These are phyloP conservation scores for Eudorina sp. DNA, from an alignment of 139 green algal species.

Conservation along the genomic window DNA sequence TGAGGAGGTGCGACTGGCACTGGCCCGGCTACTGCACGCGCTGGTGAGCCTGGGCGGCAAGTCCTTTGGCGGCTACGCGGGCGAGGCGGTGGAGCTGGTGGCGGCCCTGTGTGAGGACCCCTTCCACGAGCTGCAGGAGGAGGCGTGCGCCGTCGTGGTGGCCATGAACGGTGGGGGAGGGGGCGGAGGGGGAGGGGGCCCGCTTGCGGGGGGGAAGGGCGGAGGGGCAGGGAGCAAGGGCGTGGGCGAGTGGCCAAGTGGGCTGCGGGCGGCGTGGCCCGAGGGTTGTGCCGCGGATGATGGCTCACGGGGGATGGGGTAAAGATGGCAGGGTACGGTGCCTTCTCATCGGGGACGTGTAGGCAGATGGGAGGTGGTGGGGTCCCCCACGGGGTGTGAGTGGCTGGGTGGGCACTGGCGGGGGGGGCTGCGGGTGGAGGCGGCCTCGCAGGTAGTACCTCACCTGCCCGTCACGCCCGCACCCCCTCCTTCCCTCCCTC, in stretches of 20 bases:
- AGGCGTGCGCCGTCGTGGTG: conserved; percentile 56
- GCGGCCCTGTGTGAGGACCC: conserved; percentile 57
- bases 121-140: conserved; percentile 68
- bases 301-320: neutral
- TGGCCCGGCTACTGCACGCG: conserved; percentile 57
- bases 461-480: neutral
- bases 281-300: neutral
- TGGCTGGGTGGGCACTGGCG: no score
- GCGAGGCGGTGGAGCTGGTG: conserved; percentile 60
- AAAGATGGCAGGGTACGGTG: no score
- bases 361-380: no score
- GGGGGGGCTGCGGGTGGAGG: no score
- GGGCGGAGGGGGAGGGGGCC: neutral
- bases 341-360: no score
- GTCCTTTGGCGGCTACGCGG: conserved; percentile 67
- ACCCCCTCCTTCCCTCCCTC: no score
- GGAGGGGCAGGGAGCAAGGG: neutral
- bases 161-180: conserved; percentile 62
- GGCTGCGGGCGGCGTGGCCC: neutral
- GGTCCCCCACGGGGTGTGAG: no score
- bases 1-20: conserved; percentile 69
- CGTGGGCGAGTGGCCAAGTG: neutral
- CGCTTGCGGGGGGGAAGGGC: neutral
- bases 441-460: no score
- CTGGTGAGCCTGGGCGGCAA: conserved; percentile 52